Evolutionary conservation across 306 rosid species (phyloP).

Genomic region (Vigna nakashimae): DNA sequence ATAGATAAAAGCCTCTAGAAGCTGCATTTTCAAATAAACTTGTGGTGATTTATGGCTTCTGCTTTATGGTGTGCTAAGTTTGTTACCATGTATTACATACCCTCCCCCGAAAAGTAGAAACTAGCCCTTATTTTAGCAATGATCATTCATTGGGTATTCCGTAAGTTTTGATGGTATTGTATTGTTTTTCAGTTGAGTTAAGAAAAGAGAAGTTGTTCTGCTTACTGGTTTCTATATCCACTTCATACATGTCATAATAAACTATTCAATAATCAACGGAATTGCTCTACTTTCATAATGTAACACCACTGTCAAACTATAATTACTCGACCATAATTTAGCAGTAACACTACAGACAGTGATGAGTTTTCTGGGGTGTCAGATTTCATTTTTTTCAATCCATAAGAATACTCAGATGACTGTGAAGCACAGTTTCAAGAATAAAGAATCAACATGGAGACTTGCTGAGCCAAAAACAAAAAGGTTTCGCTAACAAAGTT

Average conservation of each 20-base stretch:
- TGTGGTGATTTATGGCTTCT: constrained; percentile 41
- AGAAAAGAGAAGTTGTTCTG: constrained; percentile 9
- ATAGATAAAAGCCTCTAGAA: constrained; percentile 16
- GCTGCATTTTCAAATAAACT: constrained; percentile 42
- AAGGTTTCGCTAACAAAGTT: background rate
- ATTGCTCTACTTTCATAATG: background rate
- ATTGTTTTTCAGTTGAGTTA: constrained; percentile 5
- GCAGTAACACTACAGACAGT: background rate
- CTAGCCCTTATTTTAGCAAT: constrained; percentile 4
- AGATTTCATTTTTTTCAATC: background rate
- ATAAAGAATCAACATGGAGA: background rate
- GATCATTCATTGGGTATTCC: constrained; percentile 18
- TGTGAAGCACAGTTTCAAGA: background rate
- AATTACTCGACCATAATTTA: background rate
- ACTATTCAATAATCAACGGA: background rate
- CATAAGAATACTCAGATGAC: background rate
- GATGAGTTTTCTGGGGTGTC: background rate
- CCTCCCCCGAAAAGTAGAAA: background rate
- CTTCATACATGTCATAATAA: background rate
- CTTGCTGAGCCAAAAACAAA: background rate
- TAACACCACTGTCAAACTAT: background rate
- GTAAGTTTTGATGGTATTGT: background rate
- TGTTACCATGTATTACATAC: constrained; percentile 29
- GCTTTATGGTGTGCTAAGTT: constrained; percentile 31
- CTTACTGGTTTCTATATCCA: background rate